Evolutionary conservation across 2,329 filamentous ascomycete genomes (phyloP), one percentile per base, ranked within the genome.

Genomic region (Geosmithia morbida): DNA sequence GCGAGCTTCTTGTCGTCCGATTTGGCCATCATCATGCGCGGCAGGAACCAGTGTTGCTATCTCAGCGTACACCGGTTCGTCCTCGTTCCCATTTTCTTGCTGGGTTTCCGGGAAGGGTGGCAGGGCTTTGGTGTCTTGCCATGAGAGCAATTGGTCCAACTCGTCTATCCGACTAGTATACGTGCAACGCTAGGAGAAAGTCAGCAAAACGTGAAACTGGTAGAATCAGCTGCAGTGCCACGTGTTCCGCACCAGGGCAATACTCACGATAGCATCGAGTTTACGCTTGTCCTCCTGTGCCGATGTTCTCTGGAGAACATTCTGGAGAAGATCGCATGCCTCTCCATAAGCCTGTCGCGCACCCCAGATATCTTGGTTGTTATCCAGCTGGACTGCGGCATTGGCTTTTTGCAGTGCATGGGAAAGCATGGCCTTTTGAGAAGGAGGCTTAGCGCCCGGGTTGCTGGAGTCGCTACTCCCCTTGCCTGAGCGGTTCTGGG

Each of bases 371-470:
- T 97, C 95, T 57, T 92, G 86, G 14, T 87, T 88, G 74, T 96
- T 97, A 66, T 98, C 92, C 41, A 98, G 76, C 54, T 96, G 77
- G 22, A 98, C 92, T 19, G 92, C 92, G 13, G 87, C 90, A 59
- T 98, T 96, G 45, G 92, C 92, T 66, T 96, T 95, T 60, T 94
- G 85, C 48, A 98, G 69, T 1, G 92, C 92, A 56, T 85, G 86
- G n/a, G 90, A 95, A 37, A 98, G 74, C 89, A 97, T 97, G 11
- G 83, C 85, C 69, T 96, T 97, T 61, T 97, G 85, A 1, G 85
- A 87, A 14, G 78, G 77, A n/a, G 66, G 66, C 51, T 71, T 71
- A n/a, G 50, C 41, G 16, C 51, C 49, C 10, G 59, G 57, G 42
- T 48, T 48, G 47, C 55, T 64, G 33, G 51, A 44, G 18, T 66